Base-by-base conservation (phyloP, 257 asterid species). In the Plantago major region DNA sequence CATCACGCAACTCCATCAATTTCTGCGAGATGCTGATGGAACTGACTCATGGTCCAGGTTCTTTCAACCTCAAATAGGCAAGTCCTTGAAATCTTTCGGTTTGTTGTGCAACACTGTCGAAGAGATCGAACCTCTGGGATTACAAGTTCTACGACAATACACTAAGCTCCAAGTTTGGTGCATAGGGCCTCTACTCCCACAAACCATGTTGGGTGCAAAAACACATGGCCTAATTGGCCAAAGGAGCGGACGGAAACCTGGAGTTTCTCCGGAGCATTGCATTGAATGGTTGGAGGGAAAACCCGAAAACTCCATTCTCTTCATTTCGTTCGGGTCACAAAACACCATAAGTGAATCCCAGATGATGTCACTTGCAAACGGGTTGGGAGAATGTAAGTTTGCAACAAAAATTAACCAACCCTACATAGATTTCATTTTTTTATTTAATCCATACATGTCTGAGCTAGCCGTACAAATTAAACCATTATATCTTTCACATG, bases 281-380 rank as follows among this genome's bases (percentile, higher is more conserved):
- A 67, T 82, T 6, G 66, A 72, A 14, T 92, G 99, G 96, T 68
- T 89, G 55, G 90, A 83, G 11, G 40, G 38, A 4, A 84, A 76
- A 15, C 12, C 74, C 0, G 72, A 71, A 2, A 55, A 58, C 1
- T 84, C 99, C 0, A 91, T 89, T 50, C 77, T 92, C 5, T 92
- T 79, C 84, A 75, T 89, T 7, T 89, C 91, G 3, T 92, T 92
- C 78, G 99, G 99, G n/a, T 92, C 99, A 1, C 99, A 92, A 45
- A 92, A 92, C 86, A 81, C 88, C 10, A 80, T 86, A 8, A 83
- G 85, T 52, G 60, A 77, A 6, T 42, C 84, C 4, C 99, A 92
- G 50, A 92, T 89, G 99, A 86, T 84, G 96, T 84, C 83, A 11
- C 60, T 92, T 19, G 99, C 97, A 8, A 15, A 58, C 66, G 99